Evolutionary conservation across 1,284 basidiomycete genomes (phyloP).

Genomic region (Austroboletus novae-zelandiae): DNA sequence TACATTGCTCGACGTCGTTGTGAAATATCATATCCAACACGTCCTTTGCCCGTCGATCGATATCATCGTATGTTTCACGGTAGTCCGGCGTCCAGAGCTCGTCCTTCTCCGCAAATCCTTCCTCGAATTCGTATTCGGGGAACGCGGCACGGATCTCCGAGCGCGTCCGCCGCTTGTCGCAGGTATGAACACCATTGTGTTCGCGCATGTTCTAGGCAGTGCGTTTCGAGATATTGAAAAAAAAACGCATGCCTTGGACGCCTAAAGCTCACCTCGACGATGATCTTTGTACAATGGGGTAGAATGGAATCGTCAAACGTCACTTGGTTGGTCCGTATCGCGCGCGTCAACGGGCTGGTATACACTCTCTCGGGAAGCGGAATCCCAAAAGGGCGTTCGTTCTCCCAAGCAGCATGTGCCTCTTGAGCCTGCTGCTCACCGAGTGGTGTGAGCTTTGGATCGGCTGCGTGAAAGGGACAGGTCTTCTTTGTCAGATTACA

Average conservation of each 20-base stretch:
- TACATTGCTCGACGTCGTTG: conserved; percentile 48
- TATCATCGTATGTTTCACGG: conserved; percentile 61
- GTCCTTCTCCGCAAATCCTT: conserved; percentile 71
- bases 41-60: conserved; percentile 49
- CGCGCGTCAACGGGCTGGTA: conserved; percentile 72
- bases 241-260: neutral
- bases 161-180: conserved; percentile 61
- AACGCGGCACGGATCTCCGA: conserved; percentile 56
- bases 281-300: conserved; percentile 30
- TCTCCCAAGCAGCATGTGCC: conserved; percentile 57
- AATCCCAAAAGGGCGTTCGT: conserved; percentile 50
- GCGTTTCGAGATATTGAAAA: neutral
- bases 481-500: neutral
- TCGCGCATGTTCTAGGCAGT: conserved; percentile 60
- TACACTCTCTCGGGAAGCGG: conserved; percentile 64
- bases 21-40: conserved; percentile 68
- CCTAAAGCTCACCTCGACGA: conserved; percentile 49
- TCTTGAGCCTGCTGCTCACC: conserved; percentile 64
- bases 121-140: conserved; percentile 63
- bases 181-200: conserved; percentile 69
- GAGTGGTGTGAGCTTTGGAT: conserved; percentile 68
- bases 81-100: conserved; percentile 62
- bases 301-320: conserved; percentile 53
- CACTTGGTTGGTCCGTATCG: conserved; percentile 64
- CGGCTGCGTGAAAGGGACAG: conserved; percentile 25